Evolutionary conservation across 1,139 yeast species (phyloP).

Genomic region (Lodderomyces parapsilosis): DNA sequence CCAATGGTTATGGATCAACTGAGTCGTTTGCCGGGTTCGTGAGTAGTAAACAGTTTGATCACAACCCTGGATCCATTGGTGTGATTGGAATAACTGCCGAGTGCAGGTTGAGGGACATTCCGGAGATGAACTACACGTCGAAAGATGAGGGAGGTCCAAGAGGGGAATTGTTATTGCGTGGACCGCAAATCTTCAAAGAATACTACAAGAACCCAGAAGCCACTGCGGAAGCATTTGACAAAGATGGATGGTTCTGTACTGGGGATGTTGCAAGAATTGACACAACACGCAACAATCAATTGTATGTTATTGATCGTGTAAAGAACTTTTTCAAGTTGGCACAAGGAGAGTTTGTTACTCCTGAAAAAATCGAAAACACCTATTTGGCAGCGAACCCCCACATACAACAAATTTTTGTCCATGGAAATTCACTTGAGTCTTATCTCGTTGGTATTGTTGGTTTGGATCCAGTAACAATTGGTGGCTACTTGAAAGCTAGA

Average conservation of each 20-base stretch:
- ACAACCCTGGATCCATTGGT: constrained; percentile 44
- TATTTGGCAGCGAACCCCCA: constrained; percentile 34
- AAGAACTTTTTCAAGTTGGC: constrained; percentile 45
- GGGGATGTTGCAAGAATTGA: constrained; percentile 41
- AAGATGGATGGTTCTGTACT: constrained; percentile 51
- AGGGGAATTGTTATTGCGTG: constrained; percentile 42
- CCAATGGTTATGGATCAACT: constrained; percentile 48
- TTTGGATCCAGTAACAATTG: constrained; percentile 30
- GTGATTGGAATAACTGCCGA: constrained; percentile 34
- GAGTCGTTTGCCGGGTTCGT: constrained; percentile 46
- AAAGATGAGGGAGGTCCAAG: constrained; percentile 36
- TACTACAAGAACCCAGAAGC: constrained; percentile 42
- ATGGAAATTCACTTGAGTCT: constrained; percentile 65
- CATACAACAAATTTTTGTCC: constrained; percentile 35
- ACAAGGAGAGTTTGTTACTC: constrained; percentile 46
- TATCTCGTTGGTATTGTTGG: constrained; percentile 67
- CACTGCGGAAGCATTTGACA: constrained; percentile 46
- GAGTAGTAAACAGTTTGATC: constrained; percentile 23
- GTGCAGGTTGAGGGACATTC: constrained; percentile 35
- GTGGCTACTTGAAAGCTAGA: constrained; percentile 18
- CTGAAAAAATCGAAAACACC: constrained; percentile 41
- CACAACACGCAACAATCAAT: constrained; percentile 18
- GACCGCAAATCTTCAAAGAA: constrained; percentile 37
- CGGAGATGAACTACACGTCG: constrained; percentile 36
- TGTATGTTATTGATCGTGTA: constrained; percentile 41